Evolutionary conservation across 371 early-diverging fungal genomes (phyloP).

Genomic region (Apophysomyces variabilis): DNA sequence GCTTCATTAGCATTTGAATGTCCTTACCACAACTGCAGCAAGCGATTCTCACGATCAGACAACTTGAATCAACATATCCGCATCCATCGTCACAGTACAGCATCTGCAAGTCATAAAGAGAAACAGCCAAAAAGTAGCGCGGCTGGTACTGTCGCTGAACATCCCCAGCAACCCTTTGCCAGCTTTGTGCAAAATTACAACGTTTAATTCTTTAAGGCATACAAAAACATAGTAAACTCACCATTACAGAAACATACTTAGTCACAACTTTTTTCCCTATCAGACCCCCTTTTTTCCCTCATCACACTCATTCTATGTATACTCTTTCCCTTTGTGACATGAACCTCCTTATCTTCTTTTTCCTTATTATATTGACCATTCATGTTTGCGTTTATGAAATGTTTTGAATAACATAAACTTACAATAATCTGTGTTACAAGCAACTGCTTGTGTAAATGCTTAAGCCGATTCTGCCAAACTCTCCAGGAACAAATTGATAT

Average conservation of each 20-base stretch:
- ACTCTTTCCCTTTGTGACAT: slow-evolving; percentile 10
- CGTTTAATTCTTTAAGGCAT: slow-evolving; percentile 9
- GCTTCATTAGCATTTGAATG: slow-evolving; percentile 60
- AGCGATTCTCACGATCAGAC: slow-evolving; percentile 84
- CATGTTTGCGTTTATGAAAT: slow-evolving; percentile 10
- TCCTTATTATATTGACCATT: slow-evolving; percentile 9
- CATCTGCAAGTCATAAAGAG: slow-evolving; percentile 19
- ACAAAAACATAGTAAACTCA: slow-evolving; percentile 6
- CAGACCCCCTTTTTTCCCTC: slow-evolving; percentile 5
- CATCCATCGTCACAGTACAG: slow-evolving; percentile 58
- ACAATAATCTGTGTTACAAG: background rate
- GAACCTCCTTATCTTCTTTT: slow-evolving; percentile 8
- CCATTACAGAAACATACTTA: slow-evolving; percentile 25
- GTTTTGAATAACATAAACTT: slow-evolving; percentile 10
- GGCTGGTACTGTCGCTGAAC: background rate
- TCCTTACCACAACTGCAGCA: slow-evolving; percentile 74
- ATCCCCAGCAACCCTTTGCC: slow-evolving; percentile 16
- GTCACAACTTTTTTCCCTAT: background rate
- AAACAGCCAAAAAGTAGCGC: slow-evolving; percentile 21
- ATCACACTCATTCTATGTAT: slow-evolving; percentile 1
- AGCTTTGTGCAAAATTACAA: slow-evolving; percentile 40
- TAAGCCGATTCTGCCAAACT: too few species aligned
- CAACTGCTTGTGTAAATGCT: background rate
- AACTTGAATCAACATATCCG: slow-evolving; percentile 79
- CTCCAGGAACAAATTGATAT: too few species aligned